These are phyloP conservation scores for Cytospora leucostoma DNA, from an alignment of 2,329 filamentous ascomycete genomes.

Conservation along the genomic window DNA sequence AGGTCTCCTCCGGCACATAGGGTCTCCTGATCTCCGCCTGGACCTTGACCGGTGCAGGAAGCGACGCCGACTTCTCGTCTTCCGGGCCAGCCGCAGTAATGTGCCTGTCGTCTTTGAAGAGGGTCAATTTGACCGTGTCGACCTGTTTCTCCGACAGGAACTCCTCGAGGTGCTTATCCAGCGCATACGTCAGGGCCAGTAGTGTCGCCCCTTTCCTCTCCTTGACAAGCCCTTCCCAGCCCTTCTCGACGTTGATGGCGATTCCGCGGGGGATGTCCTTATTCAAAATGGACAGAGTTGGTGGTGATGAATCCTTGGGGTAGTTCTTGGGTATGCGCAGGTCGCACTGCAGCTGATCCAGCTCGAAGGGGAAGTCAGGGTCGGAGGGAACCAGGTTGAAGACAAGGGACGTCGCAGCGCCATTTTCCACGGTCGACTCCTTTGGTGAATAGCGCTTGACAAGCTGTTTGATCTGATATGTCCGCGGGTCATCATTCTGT, in stretches of 20 bases:
- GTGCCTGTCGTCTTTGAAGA: slow-evolving; percentile 59
- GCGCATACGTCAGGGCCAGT: slow-evolving; percentile 64
- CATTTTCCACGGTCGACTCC: slow-evolving; percentile 46
- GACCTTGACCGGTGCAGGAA: neutral
- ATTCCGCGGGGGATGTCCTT: slow-evolving; percentile 62
- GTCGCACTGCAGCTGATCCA: slow-evolving; percentile 67
- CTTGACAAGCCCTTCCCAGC: slow-evolving; percentile 66
- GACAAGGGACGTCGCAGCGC: slow-evolving; percentile 54
- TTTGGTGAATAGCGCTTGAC: slow-evolving; percentile 62
- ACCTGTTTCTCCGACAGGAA: slow-evolving; percentile 70
- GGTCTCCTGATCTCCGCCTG: slow-evolving; percentile 26
- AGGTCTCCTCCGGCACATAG: slow-evolving; percentile 50
- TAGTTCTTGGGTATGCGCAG: slow-evolving; percentile 66
- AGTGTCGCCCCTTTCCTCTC: slow-evolving; percentile 60
- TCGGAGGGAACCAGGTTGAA: slow-evolving; percentile 74
- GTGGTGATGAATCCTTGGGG: slow-evolving; percentile 44
- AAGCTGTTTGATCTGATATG: slow-evolving; percentile 75
- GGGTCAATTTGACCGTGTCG: slow-evolving; percentile 70
- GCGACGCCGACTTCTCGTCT: neutral
- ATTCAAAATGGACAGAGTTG: slow-evolving; percentile 23
- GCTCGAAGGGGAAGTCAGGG: slow-evolving; percentile 80
- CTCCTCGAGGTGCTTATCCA: slow-evolving; percentile 72
- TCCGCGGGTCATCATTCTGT: slow-evolving; percentile 67
- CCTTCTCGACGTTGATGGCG: slow-evolving; percentile 73
- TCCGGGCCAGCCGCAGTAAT: slow-evolving; percentile 34